Evolutionary conservation across 768 basidiomycete species (phyloP).

Genomic region (Boletellus sp.): DNA sequence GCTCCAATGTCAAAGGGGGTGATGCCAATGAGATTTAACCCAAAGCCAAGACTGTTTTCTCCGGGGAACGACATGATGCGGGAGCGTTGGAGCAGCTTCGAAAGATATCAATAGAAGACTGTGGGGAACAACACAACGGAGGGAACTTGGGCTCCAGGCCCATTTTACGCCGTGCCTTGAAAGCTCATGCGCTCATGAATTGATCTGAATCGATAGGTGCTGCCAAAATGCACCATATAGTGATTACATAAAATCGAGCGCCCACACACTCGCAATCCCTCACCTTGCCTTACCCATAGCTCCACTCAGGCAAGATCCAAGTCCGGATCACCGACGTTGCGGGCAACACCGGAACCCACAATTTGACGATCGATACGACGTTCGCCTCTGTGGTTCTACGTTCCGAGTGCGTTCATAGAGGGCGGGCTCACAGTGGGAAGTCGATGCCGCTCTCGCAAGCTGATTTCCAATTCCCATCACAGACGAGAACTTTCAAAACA

Average conservation of each 20-base stretch:
- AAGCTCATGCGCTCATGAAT: too few species aligned
- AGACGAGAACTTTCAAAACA: too few species aligned
- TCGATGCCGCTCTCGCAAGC: constrained; percentile 1
- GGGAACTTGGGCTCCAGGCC: too few species aligned
- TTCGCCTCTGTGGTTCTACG: not conserved
- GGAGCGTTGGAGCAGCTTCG: too few species aligned
- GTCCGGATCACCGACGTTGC: constrained; percentile 1
- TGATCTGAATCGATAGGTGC: too few species aligned
- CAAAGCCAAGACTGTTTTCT: constrained; percentile 3
- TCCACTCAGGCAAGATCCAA: not conserved
- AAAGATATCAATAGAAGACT: not conserved
- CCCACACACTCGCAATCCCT: not conserved
- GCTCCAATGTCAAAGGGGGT: constrained; percentile 6
- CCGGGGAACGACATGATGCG: too few species aligned
- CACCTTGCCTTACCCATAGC: not conserved
- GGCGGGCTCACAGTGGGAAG: not conserved
- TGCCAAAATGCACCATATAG: too few species aligned
- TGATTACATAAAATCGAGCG: too few species aligned
- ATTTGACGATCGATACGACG: not conserved
- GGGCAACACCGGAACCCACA: not conserved
- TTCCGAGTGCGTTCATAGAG: not conserved
- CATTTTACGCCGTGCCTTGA: too few species aligned
- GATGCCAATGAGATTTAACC: not conserved
- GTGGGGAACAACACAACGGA: too few species aligned
- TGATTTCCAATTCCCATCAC: too few species aligned